phyloP scores from a whole-genome alignment of 768 basidiomycete genomes.

The Baorangia bicolor region DNA sequence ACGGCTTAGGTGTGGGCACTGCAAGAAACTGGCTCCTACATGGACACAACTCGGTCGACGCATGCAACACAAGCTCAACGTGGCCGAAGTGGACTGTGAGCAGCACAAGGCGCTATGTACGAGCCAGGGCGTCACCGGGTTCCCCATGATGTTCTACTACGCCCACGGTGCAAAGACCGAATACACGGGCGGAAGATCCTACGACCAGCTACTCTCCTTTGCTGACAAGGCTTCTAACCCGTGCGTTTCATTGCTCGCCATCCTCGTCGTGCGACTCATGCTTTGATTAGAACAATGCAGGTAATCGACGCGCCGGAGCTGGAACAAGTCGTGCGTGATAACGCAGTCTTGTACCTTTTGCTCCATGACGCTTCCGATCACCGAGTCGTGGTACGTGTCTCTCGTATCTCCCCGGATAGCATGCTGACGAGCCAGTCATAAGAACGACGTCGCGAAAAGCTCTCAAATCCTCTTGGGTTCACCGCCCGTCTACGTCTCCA shows the following conservation, averaged over 20 bases:
- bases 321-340: slow-evolving; percentile 9
- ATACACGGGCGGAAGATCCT: slow-evolving; percentile 69
- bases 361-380: slow-evolving; percentile 41
- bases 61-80: slow-evolving; percentile 68
- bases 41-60: slow-evolving; percentile 74
- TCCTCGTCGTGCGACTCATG: background rate
- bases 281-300: slow-evolving; percentile 24
- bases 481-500: slow-evolving; percentile 46
- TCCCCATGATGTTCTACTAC: slow-evolving; percentile 79
- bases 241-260: slow-evolving; percentile 42
- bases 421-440: background rate
- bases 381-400: slow-evolving; percentile 32
- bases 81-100: slow-evolving; percentile 92
- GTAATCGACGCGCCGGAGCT: slow-evolving; percentile 10
- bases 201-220: slow-evolving; percentile 72
- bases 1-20: slow-evolving; percentile 78
- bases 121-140: slow-evolving; percentile 67
- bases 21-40: slow-evolving; percentile 86
- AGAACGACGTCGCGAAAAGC: slow-evolving; percentile 59
- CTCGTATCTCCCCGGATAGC: no score
- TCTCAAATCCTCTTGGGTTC: slow-evolving; percentile 49
- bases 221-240: slow-evolving; percentile 70
- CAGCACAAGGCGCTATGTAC: slow-evolving; percentile 65
- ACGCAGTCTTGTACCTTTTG: slow-evolving; percentile 44
- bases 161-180: slow-evolving; percentile 62